These are phyloP conservation scores for Elaeis oleifera DNA, from an alignment of 202 grass and related monocot species.

Conservation along the genomic window DNA sequence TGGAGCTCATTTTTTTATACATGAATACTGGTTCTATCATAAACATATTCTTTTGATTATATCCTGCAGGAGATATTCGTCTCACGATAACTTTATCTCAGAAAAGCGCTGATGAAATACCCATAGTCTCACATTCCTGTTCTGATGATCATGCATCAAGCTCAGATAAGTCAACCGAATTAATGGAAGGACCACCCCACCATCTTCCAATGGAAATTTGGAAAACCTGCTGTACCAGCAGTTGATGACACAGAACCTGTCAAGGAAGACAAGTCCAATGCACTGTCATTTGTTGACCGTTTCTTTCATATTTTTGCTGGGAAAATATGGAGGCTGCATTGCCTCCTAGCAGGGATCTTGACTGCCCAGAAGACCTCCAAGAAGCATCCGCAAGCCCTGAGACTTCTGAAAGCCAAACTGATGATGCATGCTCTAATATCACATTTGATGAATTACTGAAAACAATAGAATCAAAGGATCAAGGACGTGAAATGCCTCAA, in stretches of 20 bases:
- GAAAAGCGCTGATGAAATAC: slow-evolving; percentile 41
- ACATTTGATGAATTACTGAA: slow-evolving; percentile 80
- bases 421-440: slow-evolving; percentile 29
- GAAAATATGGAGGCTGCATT: too few species aligned
- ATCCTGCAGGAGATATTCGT: slow-evolving; percentile 63
- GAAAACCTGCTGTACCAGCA: slow-evolving; percentile 17
- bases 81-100: slow-evolving; percentile 54
- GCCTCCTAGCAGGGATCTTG: too few species aligned
- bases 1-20: slow-evolving; percentile 8
- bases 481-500: slow-evolving; percentile 53
- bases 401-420: slow-evolving; percentile 25
- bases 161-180: slow-evolving; percentile 81
- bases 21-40: too few species aligned
- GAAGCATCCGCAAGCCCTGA: slow-evolving; percentile 15
- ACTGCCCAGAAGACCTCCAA: too few species aligned
- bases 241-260: too few species aligned
- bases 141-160: slow-evolving; percentile 67
- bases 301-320: too few species aligned
- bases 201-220: slow-evolving; percentile 33
- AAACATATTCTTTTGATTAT: neutral
- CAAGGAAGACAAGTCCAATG: too few species aligned
- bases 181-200: slow-evolving; percentile 37
- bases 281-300: too few species aligned
- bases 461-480: slow-evolving; percentile 43
- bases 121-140: slow-evolving; percentile 17